These are phyloP conservation scores for Sphaerosporella brunnea DNA, from an alignment of 495 filamentous ascomycete genomes.

Conservation along the genomic window DNA sequence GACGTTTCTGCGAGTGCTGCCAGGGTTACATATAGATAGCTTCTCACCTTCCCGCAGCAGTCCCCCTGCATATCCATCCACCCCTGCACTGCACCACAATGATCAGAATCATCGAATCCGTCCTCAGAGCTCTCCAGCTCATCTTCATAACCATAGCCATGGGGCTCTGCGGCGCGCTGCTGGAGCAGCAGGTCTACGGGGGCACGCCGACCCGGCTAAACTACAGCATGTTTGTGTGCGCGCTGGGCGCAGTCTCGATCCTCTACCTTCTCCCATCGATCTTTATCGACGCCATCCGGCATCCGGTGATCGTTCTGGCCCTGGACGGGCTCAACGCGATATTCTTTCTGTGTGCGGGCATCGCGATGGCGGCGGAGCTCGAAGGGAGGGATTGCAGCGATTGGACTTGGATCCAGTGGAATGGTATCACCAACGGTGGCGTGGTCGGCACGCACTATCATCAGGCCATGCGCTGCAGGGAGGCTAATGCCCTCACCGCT, in stretches of 20 bases:
- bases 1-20: no score
- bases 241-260: constrained; percentile 13
- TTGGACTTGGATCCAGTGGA: constrained; percentile 8
- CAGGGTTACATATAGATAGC: no score
- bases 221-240: constrained; percentile 19
- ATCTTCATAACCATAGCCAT: constrained; percentile 15
- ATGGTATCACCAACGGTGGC: constrained; percentile 22
- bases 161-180: constrained; percentile 17
- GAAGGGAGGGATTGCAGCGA: constrained; percentile 10
- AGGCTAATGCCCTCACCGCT: constrained; percentile 23
- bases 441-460: constrained; percentile 4
- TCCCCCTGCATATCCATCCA: no score
- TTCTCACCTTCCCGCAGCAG: no score
- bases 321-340: constrained; percentile 18
- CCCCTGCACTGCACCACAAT: no score
- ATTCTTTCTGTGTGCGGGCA: constrained; percentile 21
- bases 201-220: constrained; percentile 23
- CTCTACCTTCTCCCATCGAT: constrained; percentile 20
- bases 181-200: constrained; percentile 18
- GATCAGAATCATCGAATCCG: not conserved
- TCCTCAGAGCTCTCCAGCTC: constrained; percentile 9
- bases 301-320: constrained; percentile 7
- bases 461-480: constrained; percentile 15
- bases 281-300: constrained; percentile 9
- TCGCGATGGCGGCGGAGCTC: constrained; percentile 20